Percentiles rank a stretch among this genome's conserved stretches.
Evolutionary conservation across 495 filamentous ascomycete genomes (phyloP).

Genomic region (Tirmania nivea): DNA sequence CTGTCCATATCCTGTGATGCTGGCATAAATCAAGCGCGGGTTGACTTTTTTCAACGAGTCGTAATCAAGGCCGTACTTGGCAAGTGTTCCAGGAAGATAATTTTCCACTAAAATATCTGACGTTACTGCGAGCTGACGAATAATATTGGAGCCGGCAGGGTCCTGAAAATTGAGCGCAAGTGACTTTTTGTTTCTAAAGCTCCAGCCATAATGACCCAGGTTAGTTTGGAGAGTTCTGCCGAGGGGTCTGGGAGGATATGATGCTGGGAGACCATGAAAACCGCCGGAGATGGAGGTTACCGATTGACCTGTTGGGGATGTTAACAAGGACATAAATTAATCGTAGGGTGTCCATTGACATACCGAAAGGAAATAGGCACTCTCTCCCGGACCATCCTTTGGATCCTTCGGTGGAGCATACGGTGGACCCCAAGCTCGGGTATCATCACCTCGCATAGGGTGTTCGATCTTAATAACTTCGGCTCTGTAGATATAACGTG

Average conservation of each 20-base stretch:
- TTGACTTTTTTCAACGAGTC: conserved; percentile 57
- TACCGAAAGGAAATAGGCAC: conserved; percentile 84
- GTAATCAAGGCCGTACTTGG: conserved; percentile 80
- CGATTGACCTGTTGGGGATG: conserved; percentile 7
- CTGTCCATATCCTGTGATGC: conserved; percentile 55
- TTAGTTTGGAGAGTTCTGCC: too few relatives aligned
- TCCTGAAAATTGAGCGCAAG: conserved; percentile 78
- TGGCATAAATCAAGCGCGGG: conserved; percentile 46
- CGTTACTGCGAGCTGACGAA: conserved; percentile 61
- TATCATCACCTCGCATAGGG: conserved; percentile 78
- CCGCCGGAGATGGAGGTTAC: not conserved
- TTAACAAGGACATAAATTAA: not conserved
- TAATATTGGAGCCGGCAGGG: conserved; percentile 55
- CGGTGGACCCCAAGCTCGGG: conserved; percentile 86
- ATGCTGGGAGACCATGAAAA: too few relatives aligned
- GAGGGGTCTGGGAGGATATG: too few relatives aligned
- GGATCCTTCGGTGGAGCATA: conserved; percentile 52
- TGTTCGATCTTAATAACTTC: conserved; percentile 97
- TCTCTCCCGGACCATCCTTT: conserved; percentile 47
- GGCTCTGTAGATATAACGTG: conserved; percentile 34
- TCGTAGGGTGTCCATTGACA: conserved; percentile 5
- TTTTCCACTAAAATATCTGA: conserved; percentile 94
- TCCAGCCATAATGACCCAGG: too few relatives aligned
- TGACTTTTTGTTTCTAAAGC: conserved; percentile 73
- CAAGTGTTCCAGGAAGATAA: conserved; percentile 76